Evolutionary conservation across 179 eudicot species (phyloP).

Genomic region (Actinidia polygama): DNA sequence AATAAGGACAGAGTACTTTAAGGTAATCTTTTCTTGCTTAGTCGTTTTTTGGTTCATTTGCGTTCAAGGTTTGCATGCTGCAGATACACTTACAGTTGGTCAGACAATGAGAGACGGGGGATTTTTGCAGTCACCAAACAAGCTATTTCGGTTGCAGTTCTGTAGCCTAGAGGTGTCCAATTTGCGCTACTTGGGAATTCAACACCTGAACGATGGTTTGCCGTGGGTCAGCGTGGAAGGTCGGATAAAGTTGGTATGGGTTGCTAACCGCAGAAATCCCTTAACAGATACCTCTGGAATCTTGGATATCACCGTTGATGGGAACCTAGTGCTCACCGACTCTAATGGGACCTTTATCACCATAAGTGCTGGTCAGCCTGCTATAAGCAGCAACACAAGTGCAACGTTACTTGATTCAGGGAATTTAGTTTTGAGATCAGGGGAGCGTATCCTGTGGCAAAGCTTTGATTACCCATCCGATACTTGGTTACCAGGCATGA

Average conservation of each 20-base stretch:
- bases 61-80: not conserved
- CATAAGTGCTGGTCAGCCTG: no score
- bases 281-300: not conserved
- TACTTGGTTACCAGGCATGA: no score
- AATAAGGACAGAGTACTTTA: not conserved
- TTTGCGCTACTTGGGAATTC: not conserved
- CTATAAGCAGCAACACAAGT: no score
- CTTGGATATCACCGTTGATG: not conserved
- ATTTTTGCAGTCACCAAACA: not conserved
- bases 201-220: not conserved
- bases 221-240: not conserved
- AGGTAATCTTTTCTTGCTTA: not conserved
- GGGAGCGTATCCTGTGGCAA: no score
- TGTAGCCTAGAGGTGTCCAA: not conserved
- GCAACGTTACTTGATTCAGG: no score
- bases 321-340: not conserved
- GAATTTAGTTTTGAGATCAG: no score
- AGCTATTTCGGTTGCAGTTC: not conserved
- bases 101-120: not conserved
- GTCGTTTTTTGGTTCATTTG: not conserved
- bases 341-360: no score
- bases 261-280: not conserved
- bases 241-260: not conserved
- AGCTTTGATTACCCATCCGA: no score
- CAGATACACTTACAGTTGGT: not conserved